phyloP scores from a whole-genome alignment of 768 basidiomycete species.

The Cystofilobasidium macerans region DNA sequence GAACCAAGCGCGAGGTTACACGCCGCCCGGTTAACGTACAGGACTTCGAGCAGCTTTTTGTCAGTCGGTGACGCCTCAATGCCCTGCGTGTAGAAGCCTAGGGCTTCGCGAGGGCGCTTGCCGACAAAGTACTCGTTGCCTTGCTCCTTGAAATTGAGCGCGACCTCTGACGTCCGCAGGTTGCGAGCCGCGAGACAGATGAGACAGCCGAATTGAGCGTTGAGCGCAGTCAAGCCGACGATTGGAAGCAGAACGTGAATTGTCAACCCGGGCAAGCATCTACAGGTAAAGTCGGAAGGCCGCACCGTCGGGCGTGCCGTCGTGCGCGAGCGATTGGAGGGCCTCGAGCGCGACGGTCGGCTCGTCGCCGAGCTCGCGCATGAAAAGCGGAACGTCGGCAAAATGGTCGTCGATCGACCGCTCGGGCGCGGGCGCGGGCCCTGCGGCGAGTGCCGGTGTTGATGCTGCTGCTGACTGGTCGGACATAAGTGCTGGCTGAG shows the following conservation, averaged over 20 bases:
- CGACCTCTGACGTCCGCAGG: conserved; percentile 53
- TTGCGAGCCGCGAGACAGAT: neutral
- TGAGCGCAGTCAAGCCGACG: neutral
- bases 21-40: conserved; percentile 82
- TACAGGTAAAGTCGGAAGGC: conserved; percentile 30
- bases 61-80: conserved; percentile 72
- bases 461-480: neutral
- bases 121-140: conserved; percentile 90
- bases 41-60: conserved; percentile 45
- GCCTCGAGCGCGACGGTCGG: conserved; percentile 63
- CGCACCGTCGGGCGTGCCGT: conserved; percentile 89
- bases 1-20: conserved; percentile 58
- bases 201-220: neutral
- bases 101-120: conserved; percentile 74
- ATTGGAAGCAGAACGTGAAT: neutral
- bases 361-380: conserved; percentile 70
- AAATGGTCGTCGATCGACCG: conserved; percentile 37
- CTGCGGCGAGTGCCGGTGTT: conserved; percentile 5
- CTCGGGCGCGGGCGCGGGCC: conserved; percentile 24
- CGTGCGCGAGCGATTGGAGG: conserved; percentile 70
- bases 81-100: conserved; percentile 81
- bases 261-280: neutral
- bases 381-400: conserved; percentile 77
- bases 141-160: conserved; percentile 84
- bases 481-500: no score